Evolutionary conservation across 2,329 filamentous ascomycete species (phyloP), one percentile per base, ranked within the genome.

Genomic region (Anisogramma anomala): DNA sequence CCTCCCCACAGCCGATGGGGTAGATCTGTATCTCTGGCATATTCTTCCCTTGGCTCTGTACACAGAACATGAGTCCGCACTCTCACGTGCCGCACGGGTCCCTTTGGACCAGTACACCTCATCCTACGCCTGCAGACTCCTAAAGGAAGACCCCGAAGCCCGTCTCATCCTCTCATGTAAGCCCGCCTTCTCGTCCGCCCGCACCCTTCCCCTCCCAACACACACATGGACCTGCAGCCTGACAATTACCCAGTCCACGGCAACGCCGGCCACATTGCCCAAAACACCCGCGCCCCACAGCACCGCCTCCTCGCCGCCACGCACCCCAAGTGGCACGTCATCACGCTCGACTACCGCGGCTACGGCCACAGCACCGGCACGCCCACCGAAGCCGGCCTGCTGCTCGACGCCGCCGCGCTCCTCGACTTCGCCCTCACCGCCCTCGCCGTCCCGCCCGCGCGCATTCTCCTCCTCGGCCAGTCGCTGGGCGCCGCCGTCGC

Each of bases 281-380:
- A 93, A 58, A 78, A 77, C 45, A 73, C 79, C 56, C 77, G 89
- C 13, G 81, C 86, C 2, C 70, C 78, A 23, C 82, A 78, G 42
- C 93, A 93, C 58, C 84, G 87, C 51, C 72, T 79, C 33, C 66
- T 94, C 31, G 77, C 86, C 3, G 74, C 82, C 39, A 77, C 79
- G 3, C 82, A 82, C 2, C 38, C 42, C 14, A 73, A 72, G 0
- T 78, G 87, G 41, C 88, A 95, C 55, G 74, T 94, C 33, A 67
- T 95, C n/a, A 76, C 85, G 28, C 78, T 94, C 52, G 87, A 94
- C 65, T 95, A 95, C 61, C 82, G 88, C 14, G 88, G 88, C 6
- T 95, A 85, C 52, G 88, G 87, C 1, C 71, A 75, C 28, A 91
- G 84, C 7, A 84, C 79, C 0, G 86, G 89, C n/a, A 64, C 62